Base-by-base conservation (phyloP, 2,329 filamentous ascomycete genomes). In the Alternaria conjuncta region DNA sequence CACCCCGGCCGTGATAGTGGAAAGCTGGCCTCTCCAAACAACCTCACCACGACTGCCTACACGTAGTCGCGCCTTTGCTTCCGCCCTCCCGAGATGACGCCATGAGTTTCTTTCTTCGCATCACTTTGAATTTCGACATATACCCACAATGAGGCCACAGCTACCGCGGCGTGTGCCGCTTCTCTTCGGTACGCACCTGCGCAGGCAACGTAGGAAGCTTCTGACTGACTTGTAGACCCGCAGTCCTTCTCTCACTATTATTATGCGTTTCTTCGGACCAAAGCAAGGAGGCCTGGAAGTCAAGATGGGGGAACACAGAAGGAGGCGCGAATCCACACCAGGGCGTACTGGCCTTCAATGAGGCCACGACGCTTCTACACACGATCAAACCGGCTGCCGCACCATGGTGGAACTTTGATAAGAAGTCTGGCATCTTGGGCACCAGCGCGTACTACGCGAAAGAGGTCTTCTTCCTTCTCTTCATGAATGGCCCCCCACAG, bases 391-490 rank as follows among this genome's bases (percentile, higher is more conserved):
- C 82, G 12, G 77, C 80, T 9, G 71, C 76, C 11, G 73, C 77
- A 26, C 81, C 70, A 69, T 82, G 77, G 75, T 82, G 71, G 74
- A 78, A 71, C 70, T 74, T 75, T 71, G 78, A 71, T 58, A 88
- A 86, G 74, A 86, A 87, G 8, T 85, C 85, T 10, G 88, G 89
- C 28, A 74, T 91, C 32, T 63, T 90, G 6, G 86, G 86, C 43
- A 84, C 85, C 60, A 82, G 84, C 41, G 81, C 85, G 67, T 84
- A 91, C 81, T 91, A 91, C 74, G 84, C 85, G 43, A 87, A 87
- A 71, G 83, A 89, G 75, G 79, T 87, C 21, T 88, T 92, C 74
- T 85, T 87, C 50, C 80, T 89, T 28, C 80, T 92, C 18, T 91
- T 90, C 75, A 86, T 90, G 83, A 90, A 90, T 71, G 84, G 85